phyloP scores from a whole-genome alignment of 2,329 filamentous ascomycete species.

The Aspergillus flavus region DNA sequence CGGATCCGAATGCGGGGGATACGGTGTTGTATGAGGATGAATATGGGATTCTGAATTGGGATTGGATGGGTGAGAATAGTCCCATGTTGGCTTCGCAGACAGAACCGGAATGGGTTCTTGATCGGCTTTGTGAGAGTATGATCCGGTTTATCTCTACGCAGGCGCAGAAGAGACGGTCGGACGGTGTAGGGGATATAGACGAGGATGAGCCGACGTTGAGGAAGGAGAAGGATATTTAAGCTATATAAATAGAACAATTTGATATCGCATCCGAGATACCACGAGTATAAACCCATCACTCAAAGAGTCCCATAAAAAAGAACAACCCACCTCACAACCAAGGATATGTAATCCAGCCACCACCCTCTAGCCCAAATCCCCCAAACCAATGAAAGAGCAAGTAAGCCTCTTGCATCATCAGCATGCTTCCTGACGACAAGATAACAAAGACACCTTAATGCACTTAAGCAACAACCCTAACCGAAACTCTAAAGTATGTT shows the following conservation, averaged over 20 bases:
- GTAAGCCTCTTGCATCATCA: background rate
- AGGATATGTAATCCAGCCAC: too few species aligned
- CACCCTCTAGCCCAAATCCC: background rate
- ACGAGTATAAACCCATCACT: too few species aligned
- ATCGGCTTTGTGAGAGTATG: constrained; percentile 67
- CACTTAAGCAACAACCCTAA: background rate
- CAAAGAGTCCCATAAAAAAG: too few species aligned
- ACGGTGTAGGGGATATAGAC: background rate
- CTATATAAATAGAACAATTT: background rate
- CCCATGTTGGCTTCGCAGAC: constrained; percentile 65
- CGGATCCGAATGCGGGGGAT: constrained; percentile 35
- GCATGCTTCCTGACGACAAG: background rate
- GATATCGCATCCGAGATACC: too few species aligned
- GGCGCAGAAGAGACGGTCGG: constrained; percentile 13
- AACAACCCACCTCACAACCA: too few species aligned
- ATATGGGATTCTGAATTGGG: constrained; percentile 67
- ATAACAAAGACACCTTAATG: too few species aligned
- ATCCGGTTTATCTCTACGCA: constrained; percentile 44
- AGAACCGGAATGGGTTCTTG: constrained; percentile 69
- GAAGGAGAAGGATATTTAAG: constrained; percentile 27
- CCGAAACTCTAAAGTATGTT: background rate
- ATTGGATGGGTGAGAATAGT: constrained; percentile 71
- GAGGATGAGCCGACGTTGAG: constrained; percentile 22
- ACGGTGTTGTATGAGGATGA: constrained; percentile 53
- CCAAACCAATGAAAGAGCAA: background rate